Conservation (phyloP, 495 filamentous ascomycete species). For the Penicillium parvum region DNA sequence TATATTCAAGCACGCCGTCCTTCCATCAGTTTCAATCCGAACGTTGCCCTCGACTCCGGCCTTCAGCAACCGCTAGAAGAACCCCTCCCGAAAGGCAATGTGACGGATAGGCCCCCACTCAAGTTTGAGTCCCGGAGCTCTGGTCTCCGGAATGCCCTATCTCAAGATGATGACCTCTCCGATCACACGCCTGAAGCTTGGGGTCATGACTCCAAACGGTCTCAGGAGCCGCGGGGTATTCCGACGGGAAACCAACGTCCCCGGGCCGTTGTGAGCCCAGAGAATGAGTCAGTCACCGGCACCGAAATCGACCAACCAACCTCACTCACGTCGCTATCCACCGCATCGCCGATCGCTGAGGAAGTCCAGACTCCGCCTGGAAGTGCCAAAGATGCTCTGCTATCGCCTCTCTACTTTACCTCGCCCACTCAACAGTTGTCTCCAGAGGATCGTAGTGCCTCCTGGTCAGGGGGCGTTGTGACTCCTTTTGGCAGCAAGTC, state of each 20-base stretch:
- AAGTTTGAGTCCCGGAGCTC: conserved; percentile 39
- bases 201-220: conserved; percentile 21
- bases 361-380: conserved; percentile 52
- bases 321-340: conserved; percentile 58
- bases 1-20: conserved; percentile 39
- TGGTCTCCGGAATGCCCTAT: conserved; percentile 37
- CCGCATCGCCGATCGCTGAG: conserved; percentile 48
- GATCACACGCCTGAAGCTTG: conserved; percentile 15
- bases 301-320: conserved; percentile 42
- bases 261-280: conserved; percentile 18
- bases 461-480: conserved; percentile 39
- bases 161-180: conserved; percentile 26
- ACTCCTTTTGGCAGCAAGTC: conserved; percentile 44
- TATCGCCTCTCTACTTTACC: conserved; percentile 50
- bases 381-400: conserved; percentile 39
- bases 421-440: conserved; percentile 43
- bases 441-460: conserved; percentile 43
- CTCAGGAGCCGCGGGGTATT: conserved; percentile 23
- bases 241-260: conserved; percentile 27
- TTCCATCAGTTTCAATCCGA: conserved; percentile 43
- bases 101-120: conserved; percentile 20
- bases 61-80: conserved; percentile 35
- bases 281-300: conserved; percentile 17
- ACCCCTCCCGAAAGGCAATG: conserved; percentile 34
- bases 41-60: conserved; percentile 36